Percentiles rank a stretch among this genome's conserved stretches.
These are phyloP conservation scores for Leptographium lundbergii DNA, from an alignment of 2,329 filamentous ascomycete genomes.

Conservation along the genomic window DNA sequence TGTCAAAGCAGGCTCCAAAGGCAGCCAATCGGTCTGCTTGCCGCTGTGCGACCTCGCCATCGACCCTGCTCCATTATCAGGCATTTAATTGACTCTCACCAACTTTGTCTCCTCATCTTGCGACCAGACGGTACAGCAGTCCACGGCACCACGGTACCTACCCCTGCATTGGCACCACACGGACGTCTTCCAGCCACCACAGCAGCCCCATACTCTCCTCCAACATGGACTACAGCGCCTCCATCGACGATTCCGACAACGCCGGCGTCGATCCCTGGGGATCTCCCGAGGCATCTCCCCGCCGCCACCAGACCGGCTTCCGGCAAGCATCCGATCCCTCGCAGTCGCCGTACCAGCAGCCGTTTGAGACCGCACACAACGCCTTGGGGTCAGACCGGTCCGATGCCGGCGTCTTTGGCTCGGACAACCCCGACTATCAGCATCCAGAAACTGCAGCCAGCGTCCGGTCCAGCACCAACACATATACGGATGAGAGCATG, in stretches of 20 bases:
- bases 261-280: slow-evolving; percentile 44
- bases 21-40: background rate
- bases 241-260: slow-evolving; percentile 42
- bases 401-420: slow-evolving; percentile 18
- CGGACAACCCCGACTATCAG: slow-evolving; percentile 26
- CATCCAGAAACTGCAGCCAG: slow-evolving; percentile 35
- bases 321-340: slow-evolving; percentile 25
- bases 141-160: too few species aligned
- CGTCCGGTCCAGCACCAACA: slow-evolving; percentile 25
- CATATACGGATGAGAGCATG: slow-evolving; percentile 21
- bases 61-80: background rate
- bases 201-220: background rate
- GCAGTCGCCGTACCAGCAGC: slow-evolving; percentile 25
- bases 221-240: slow-evolving; percentile 46
- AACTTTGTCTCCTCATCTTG: background rate
- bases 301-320: slow-evolving; percentile 31
- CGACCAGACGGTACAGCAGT: too few species aligned
- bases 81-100: background rate
- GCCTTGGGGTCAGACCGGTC: slow-evolving; percentile 24
- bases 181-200: background rate
- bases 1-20: background rate
- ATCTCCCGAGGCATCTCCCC: slow-evolving; percentile 38
- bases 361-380: slow-evolving; percentile 27
- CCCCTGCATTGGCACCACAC: background rate
- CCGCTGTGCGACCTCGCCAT: background rate